Evolutionary conservation across 768 basidiomycete species (phyloP), one percentile per base, ranked within the genome.

Genomic region (Tricholoma terreum): DNA sequence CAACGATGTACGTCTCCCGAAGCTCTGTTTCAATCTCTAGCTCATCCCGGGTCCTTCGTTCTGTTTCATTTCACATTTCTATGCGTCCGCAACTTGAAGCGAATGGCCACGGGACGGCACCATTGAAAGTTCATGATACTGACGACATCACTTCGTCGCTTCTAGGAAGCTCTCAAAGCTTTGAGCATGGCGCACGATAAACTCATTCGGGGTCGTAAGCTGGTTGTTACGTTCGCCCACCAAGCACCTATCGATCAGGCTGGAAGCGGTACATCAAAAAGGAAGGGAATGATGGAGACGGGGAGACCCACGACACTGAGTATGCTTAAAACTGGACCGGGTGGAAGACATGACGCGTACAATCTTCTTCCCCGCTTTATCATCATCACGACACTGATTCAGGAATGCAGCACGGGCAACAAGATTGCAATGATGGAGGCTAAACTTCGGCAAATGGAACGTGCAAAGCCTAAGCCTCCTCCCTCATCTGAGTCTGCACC

Each of bases 341-440:
- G 71, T 57, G 74, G 71, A 60, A 83, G 73, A 66, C 79, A 84
- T 74, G 79, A 79, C 61, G 76, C 77, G 84, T 84, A 34, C 52
- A 77, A 24, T 22, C 6, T 19, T 54, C 6, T 19, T 8, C 38
- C 14, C 35, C 24, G 36, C n/a, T 33, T 9, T 31, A 22, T 58
- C 17, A 30, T 5, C 14, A 15, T n/a, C 38, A 21, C 42, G 50
- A 19, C 31, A 21, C 22, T 55, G 35, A 50, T 55, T 64, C 64
- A 46, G 11, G 17, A 17, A 11, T 62, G 56, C 65, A 95, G 91
- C 50, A 94, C 92, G 1, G 75, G 81, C 43, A 86, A 85, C 63
- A 97, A 98, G 73, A 99, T 99, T 63, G 94, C 94, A 7, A 83
- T 88, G 65, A 89, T 98, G 81, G 97, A 99, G 73, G 96, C 96